A percentile compares a stretch with the other conserved stretches of the same genome.
Evolutionary conservation across 371 early-diverging fungal species (phyloP).

Genomic region (Actinomortierella wolfii): DNA sequence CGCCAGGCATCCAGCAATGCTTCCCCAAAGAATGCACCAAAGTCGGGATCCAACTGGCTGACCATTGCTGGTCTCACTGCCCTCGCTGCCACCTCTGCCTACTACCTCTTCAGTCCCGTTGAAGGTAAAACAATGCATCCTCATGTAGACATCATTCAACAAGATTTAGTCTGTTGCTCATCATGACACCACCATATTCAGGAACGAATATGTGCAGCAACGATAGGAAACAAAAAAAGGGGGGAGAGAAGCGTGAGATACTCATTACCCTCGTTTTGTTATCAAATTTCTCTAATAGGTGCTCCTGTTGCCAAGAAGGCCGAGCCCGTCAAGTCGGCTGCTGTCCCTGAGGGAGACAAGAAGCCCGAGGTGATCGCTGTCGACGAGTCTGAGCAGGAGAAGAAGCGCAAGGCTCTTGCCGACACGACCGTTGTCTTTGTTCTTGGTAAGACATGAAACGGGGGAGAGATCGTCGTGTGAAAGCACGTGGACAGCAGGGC

Average conservation of each 20-base stretch:
- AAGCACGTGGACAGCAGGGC: too few species aligned
- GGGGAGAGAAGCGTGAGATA: too few species aligned
- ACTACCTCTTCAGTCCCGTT: constrained; percentile 45
- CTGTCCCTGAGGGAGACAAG: background rate
- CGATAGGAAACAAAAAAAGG: too few species aligned
- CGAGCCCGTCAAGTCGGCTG: constrained; percentile 10
- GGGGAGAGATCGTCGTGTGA: background rate
- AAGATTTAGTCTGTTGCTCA: too few species aligned
- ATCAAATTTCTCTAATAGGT: background rate
- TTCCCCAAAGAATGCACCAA: too few species aligned
- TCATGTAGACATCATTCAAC: too few species aligned
- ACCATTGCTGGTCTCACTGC: constrained; percentile 32
- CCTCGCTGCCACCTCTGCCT: constrained; percentile 42
- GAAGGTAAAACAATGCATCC: constrained; percentile 31
- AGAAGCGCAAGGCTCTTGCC: constrained; percentile 30
- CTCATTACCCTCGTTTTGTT: background rate
- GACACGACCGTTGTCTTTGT: constrained; percentile 76
- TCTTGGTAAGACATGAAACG: constrained; percentile 54
- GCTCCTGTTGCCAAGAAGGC: constrained; percentile 22
- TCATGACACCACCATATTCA: too few species aligned
- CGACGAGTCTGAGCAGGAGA: background rate
- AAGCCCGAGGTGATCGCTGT: constrained; percentile 13
- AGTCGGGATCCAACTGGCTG: constrained; percentile 35
- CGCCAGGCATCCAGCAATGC: too few species aligned
- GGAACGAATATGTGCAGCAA: too few species aligned